phyloP scores from a whole-genome alignment of 768 basidiomycete genomes.

The Pulveroboletus sp. region DNA sequence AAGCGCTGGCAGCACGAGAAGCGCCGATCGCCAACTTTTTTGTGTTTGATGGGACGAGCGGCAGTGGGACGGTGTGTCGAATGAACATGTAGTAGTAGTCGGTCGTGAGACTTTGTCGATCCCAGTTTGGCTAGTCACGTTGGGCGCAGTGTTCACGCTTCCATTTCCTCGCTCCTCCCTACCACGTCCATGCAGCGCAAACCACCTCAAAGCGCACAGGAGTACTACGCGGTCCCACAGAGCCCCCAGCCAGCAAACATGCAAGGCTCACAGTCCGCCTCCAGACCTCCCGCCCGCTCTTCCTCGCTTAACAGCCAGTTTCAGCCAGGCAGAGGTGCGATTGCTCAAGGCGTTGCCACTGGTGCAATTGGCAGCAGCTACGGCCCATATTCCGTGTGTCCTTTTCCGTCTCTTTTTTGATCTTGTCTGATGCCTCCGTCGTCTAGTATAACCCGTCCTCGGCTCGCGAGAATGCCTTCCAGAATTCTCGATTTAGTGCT shows the following conservation, averaged over 20 bases:
- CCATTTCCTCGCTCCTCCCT: slow-evolving; percentile 7
- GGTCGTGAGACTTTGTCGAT: slow-evolving; percentile 16
- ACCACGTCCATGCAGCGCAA: slow-evolving; percentile 38
- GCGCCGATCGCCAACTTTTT: slow-evolving; percentile 93
- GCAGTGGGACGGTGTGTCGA: slow-evolving; percentile 65
- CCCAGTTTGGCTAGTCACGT: slow-evolving; percentile 28
- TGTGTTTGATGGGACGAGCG: slow-evolving; percentile 80
- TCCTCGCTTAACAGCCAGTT: slow-evolving; percentile 27
- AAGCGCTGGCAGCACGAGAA: slow-evolving; percentile 86
- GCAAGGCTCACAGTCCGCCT: slow-evolving; percentile 23
- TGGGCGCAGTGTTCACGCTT: slow-evolving; percentile 8
- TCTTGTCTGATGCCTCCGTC: slow-evolving; percentile 3
- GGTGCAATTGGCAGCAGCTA: slow-evolving; percentile 78
- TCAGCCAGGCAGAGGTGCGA: slow-evolving; percentile 47
- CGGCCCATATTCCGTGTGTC: slow-evolving; percentile 82
- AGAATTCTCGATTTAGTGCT: slow-evolving; percentile 57
- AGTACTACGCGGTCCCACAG: slow-evolving; percentile 69
- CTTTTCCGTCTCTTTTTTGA: not conserved
- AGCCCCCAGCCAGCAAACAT: slow-evolving; percentile 46
- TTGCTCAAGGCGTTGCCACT: slow-evolving; percentile 76
- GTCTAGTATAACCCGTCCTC: slow-evolving; percentile 55
- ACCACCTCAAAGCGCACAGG: slow-evolving; percentile 44
- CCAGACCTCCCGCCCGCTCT: slow-evolving; percentile 27
- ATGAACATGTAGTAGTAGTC: slow-evolving; percentile 41
- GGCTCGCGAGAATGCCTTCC: slow-evolving; percentile 41